phyloP scores from a whole-genome alignment of 225 moss, liverwort and hornwort species.

The Pseudisothecium myosuroides region DNA sequence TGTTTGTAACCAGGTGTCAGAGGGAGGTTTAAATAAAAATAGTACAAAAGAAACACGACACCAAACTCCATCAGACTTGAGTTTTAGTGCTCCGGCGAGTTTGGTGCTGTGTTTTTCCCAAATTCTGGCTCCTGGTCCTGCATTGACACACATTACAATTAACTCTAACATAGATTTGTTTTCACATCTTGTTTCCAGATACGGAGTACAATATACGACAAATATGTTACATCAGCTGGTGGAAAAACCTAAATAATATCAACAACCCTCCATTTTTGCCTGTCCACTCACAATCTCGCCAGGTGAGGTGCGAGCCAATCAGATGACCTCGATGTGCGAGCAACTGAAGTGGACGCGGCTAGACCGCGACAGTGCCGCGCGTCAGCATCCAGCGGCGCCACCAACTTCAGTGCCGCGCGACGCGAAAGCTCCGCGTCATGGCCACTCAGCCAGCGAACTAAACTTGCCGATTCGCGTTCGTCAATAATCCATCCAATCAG shows the following conservation, averaged over 20 bases:
- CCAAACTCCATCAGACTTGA: too few species aligned
- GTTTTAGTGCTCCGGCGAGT: too few species aligned
- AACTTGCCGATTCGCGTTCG: not conserved
- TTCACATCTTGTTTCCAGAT: not conserved
- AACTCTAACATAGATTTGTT: not conserved
- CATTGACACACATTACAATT: too few species aligned
- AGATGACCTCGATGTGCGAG: not conserved
- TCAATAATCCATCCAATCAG: constrained; percentile 4
- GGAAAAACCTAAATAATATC: not conserved
- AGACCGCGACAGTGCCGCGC: not conserved
- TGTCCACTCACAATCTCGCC: not conserved
- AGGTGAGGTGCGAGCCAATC: not conserved
- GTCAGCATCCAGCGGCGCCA: not conserved
- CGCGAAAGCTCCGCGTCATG: not conserved
- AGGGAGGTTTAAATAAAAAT: too few species aligned
- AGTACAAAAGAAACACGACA: too few species aligned
- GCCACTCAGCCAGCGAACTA: not conserved
- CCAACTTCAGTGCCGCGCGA: not conserved
- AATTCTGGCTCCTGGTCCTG: too few species aligned
- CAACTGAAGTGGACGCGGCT: not conserved
- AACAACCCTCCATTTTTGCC: not conserved
- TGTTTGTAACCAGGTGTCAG: too few species aligned
- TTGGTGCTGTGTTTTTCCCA: too few species aligned
- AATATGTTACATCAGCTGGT: not conserved
- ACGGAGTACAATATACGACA: not conserved